Conservation (phyloP, 805 yeast genomes). For the Nakazawaea populi region DNA sequence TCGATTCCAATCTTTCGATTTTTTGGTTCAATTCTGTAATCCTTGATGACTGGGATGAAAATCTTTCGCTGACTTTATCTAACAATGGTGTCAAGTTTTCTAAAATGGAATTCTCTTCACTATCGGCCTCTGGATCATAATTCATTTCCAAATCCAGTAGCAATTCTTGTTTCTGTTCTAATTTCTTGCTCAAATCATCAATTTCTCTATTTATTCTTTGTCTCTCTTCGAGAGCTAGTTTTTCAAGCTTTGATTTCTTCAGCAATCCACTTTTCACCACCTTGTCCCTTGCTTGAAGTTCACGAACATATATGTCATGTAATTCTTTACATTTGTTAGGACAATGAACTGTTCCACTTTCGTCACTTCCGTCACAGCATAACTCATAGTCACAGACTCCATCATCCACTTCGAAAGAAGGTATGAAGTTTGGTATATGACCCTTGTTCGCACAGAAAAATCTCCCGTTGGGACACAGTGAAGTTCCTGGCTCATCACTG, state of each 20-base stretch:
- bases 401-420: constrained; percentile 69
- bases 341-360: constrained; percentile 43
- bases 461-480: constrained; percentile 55
- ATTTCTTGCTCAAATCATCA: constrained; percentile 19
- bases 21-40: constrained; percentile 4
- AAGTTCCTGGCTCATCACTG: constrained; percentile 93
- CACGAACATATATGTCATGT: constrained; percentile 28
- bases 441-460: constrained; percentile 82
- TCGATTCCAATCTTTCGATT: constrained; percentile 32
- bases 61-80: constrained; percentile 8
- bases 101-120: constrained; percentile 11
- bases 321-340: constrained; percentile 51
- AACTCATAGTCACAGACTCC: constrained; percentile 85
- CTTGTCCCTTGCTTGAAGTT: constrained; percentile 14
- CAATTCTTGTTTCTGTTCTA: constrained; percentile 22
- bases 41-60: constrained; percentile 12
- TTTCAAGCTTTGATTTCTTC: constrained; percentile 25
- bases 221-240: constrained; percentile 20
- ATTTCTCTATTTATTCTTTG: constrained; percentile 18
- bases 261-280: constrained; percentile 27
- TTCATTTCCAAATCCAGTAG: constrained; percentile 22
- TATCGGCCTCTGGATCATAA: constrained; percentile 12
- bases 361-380: constrained; percentile 97
- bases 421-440: constrained; percentile 53
- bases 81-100: constrained; percentile 1